Percentiles rank a stretch among this genome's conserved stretches.
Conservation (phyloP, 192 early-diverging fungal species). For the Linnemannia zychae region DNA sequence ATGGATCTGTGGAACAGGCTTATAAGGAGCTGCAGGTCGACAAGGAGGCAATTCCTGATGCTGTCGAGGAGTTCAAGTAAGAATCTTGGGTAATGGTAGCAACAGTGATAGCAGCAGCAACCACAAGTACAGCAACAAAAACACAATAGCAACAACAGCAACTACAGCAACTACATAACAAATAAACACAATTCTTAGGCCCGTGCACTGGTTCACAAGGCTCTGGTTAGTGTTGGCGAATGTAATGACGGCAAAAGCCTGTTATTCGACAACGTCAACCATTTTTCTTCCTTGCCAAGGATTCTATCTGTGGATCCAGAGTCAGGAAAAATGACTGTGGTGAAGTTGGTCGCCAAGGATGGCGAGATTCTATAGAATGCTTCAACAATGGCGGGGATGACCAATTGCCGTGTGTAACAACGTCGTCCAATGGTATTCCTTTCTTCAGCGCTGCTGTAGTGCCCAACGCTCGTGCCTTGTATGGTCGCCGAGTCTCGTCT, state of each 20-base stretch:
- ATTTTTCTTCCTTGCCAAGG: conserved; percentile 5
- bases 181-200: no score
- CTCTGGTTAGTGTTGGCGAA: no score
- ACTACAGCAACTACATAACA: no score
- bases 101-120: no score
- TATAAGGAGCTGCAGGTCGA: conserved; percentile 25
- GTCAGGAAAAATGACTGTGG: conserved; percentile 13
- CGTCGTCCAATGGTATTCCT: conserved; percentile 5
- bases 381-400: conserved; percentile 19
- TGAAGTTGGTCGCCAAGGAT: conserved; percentile 17
- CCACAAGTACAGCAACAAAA: no score
- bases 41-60: conserved; percentile 1
- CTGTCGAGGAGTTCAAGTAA: conserved; percentile 25
- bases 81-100: no score
- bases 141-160: no score
- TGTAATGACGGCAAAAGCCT: no score
- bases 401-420: conserved; percentile 17
- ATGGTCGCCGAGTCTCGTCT: not conserved
- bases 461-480: conserved; percentile 21
- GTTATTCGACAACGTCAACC: conserved; percentile 8
- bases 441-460: conserved; percentile 13
- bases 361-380: conserved; percentile 4
- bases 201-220: no score
- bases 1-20: not conserved
- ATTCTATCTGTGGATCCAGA: conserved; percentile 21